Percentiles rank a stretch among this genome's conserved stretches.
phyloP scores from a whole-genome alignment of 2,329 filamentous ascomycete genomes.

The Alternaria metachromatica region DNA sequence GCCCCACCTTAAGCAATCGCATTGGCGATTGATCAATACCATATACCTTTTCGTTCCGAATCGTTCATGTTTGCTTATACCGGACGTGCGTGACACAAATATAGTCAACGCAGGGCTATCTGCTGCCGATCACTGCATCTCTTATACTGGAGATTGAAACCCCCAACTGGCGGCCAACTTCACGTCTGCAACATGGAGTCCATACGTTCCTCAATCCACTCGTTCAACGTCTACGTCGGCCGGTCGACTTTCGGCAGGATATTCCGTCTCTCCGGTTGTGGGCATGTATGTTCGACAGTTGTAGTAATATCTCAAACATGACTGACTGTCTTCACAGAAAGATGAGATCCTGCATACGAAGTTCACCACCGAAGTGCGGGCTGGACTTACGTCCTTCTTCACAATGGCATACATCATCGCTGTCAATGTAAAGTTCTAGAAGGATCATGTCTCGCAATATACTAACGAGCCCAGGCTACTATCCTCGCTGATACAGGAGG shows the following conservation, averaged over 20 bases:
- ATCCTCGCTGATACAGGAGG: slow-evolving; percentile 68
- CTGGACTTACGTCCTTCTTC: slow-evolving; percentile 74
- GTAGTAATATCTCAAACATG: neutral
- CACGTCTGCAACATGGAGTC: slow-evolving; percentile 28
- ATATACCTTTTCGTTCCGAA: slow-evolving; percentile 7
- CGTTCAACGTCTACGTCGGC: slow-evolving; percentile 34
- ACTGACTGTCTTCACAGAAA: slow-evolving; percentile 55
- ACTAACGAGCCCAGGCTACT: slow-evolving; percentile 37
- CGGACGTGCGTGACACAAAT: slow-evolving; percentile 9
- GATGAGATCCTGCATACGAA: slow-evolving; percentile 75
- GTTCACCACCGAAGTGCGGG: slow-evolving; percentile 84
- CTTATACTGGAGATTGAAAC: slow-evolving; percentile 9
- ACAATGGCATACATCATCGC: slow-evolving; percentile 53
- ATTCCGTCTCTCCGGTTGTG: slow-evolving; percentile 81
- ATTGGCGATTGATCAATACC: slow-evolving; percentile 2
- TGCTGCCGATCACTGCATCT: neutral
- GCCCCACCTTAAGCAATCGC: slow-evolving; percentile 12
- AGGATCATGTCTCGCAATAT: neutral
- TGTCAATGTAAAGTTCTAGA: slow-evolving; percentile 31
- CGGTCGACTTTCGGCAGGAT: slow-evolving; percentile 49
- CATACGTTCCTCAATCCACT: slow-evolving; percentile 23
- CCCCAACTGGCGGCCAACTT: slow-evolving; percentile 1
- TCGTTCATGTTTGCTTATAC: slow-evolving; percentile 23
- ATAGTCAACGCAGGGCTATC: slow-evolving; percentile 7
- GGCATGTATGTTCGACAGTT: slow-evolving; percentile 68